Percentiles rank a stretch among this genome's conserved stretches.
These are phyloP conservation scores for Zymoseptoria passerinii DNA, from an alignment of 2,329 filamentous ascomycete species.

Conservation along the genomic window DNA sequence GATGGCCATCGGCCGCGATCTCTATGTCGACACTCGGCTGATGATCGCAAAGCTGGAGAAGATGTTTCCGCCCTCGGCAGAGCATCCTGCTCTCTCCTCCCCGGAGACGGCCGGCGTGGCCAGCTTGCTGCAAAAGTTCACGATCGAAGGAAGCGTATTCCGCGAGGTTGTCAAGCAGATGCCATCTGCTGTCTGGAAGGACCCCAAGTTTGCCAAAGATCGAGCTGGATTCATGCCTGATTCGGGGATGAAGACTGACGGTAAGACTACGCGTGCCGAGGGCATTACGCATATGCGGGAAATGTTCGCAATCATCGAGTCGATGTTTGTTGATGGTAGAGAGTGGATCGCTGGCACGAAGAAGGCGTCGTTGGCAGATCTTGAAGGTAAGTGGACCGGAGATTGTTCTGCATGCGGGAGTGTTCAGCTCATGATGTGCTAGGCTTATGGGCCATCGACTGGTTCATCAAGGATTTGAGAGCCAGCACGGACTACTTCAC, in stretches of 20 bases:
- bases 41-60: conserved; percentile 58
- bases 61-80: conserved; percentile 37
- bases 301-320: conserved; percentile 53
- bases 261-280: conserved; percentile 44
- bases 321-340: conserved; percentile 56
- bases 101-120: conserved; percentile 39
- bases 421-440: conserved; percentile 19
- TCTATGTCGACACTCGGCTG: conserved; percentile 63
- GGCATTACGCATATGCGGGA: conserved; percentile 48
- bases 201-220: conserved; percentile 55
- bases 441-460: conserved; percentile 48
- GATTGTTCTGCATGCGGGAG: not conserved
- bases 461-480: conserved; percentile 47
- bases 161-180: conserved; percentile 45
- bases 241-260: conserved; percentile 33
- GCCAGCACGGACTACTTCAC: conserved; percentile 48
- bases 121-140: conserved; percentile 49
- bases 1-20: conserved; percentile 55
- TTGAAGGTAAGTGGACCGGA: conserved; percentile 41
- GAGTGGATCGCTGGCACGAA: conserved; percentile 53
- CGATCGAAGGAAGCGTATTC: conserved; percentile 53
- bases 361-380: conserved; percentile 53
- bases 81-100: conserved; percentile 28
- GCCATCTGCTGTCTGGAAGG: conserved; percentile 49
- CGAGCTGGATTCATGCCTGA: conserved; percentile 39